phyloP scores from a whole-genome alignment of 2,329 filamentous ascomycete genomes.

The Tolypocladium amazonense region DNA sequence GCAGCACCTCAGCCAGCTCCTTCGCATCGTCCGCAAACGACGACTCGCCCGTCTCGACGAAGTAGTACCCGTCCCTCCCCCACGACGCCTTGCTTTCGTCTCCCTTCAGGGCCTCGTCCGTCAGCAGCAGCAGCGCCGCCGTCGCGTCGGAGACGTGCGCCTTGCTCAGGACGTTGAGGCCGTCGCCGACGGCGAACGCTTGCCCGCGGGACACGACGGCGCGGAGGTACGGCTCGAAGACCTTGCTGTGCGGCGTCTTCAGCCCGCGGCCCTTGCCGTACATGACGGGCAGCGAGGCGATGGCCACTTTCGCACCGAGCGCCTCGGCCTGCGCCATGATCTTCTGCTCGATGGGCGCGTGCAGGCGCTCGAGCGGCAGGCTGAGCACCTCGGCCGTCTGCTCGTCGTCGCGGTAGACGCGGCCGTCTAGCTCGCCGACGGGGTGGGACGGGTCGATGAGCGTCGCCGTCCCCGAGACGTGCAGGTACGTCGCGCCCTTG shows the following conservation, averaged over 20 bases:
- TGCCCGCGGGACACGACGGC: neutral
- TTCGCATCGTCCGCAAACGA: neutral
- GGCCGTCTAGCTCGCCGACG: neutral
- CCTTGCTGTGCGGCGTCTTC: neutral
- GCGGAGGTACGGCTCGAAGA: neutral
- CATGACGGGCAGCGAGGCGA: neutral
- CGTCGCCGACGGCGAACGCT: neutral
- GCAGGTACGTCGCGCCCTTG: neutral
- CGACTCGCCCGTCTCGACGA: neutral
- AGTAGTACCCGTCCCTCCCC: neutral
- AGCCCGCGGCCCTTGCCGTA: neutral
- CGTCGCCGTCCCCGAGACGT: neutral
- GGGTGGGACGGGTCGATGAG: neutral
- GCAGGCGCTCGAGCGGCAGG: neutral
- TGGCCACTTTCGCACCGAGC: neutral
- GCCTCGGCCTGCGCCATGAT: neutral
- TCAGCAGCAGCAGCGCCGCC: neutral
- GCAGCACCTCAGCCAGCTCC: neutral
- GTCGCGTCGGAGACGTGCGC: neutral
- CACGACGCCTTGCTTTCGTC: neutral
- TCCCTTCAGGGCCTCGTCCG: neutral
- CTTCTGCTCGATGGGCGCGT: neutral
- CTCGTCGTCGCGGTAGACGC: neutral
- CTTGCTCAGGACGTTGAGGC: neutral
- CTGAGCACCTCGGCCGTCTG: neutral